A percentile compares a stretch with the other conserved stretches of the same genome.
Conservation (phyloP, 805 yeast genomes). For the Yamadazyma insecticola region DNA sequence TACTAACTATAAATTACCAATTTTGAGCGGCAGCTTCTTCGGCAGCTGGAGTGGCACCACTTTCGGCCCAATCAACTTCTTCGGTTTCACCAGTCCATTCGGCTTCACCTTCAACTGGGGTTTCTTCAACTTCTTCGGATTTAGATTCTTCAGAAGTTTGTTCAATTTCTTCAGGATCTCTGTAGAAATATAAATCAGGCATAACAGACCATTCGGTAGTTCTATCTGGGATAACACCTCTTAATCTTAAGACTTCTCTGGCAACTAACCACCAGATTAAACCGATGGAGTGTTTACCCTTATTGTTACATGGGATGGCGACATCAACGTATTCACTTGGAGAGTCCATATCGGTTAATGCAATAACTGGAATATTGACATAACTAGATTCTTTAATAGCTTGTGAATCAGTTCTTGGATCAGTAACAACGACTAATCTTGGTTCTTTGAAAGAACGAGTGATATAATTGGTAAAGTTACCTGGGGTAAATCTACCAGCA, state of each 20-base stretch:
- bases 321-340: slow-evolving; percentile 99
- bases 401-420: slow-evolving; percentile 99
- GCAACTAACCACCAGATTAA: slow-evolving; percentile 99
- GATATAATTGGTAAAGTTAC: slow-evolving; percentile 99
- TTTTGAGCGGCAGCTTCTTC: slow-evolving; percentile 69
- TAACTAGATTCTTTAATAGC: slow-evolving; percentile 99
- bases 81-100: slow-evolving; percentile 57
- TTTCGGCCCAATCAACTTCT: slow-evolving; percentile 63
- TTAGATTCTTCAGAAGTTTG: slow-evolving; percentile 57
- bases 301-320: slow-evolving; percentile 99
- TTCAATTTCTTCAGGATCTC: slow-evolving; percentile 99
- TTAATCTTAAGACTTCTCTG: slow-evolving; percentile 98
- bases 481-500: slow-evolving; percentile 99
- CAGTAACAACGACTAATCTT: slow-evolving; percentile 98
- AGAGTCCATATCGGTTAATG: slow-evolving; percentile 97
- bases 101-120: slow-evolving; percentile 54
- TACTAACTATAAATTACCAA: slow-evolving; percentile 44
- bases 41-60: slow-evolving; percentile 53
- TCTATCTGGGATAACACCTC: slow-evolving; percentile 97
- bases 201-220: slow-evolving; percentile 96
- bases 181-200: slow-evolving; percentile 99
- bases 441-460: slow-evolving; percentile 99
- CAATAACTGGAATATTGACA: slow-evolving; percentile 99
- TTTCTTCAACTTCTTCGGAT: slow-evolving; percentile 51
- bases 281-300: slow-evolving; percentile 99